Evolutionary conservation across 768 basidiomycete genomes (phyloP), one percentile per base, ranked within the genome.

Genomic region (Sporobolomyces roseus): DNA sequence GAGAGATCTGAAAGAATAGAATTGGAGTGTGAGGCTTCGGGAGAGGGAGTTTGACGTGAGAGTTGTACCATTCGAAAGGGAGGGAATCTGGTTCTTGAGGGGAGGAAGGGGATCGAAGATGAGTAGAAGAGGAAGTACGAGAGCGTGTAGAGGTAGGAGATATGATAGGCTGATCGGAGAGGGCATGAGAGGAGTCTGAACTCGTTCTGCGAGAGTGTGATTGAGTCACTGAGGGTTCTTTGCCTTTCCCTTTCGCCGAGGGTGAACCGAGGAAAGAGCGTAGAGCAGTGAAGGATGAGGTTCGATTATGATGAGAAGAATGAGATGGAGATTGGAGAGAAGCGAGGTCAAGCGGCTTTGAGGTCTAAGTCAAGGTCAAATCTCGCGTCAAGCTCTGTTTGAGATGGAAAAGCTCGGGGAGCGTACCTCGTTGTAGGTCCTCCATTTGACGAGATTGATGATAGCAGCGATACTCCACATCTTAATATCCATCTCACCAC

Each of bases 381-480:
- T 23, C 10, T 6, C 13, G 14, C 7, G 6, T 13, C 12, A 46
- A 6, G 6, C 7, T 46, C 45, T 13, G 45, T 46, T 41, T 17
- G 38, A 41, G 38, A 41, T 9, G 17, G 10, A 41, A 41, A 41
- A 41, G 17, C 38, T 41, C 38, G 9, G 9, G 38, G 10, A 41
- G 23, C 63, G 30, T 17, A 62, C 68, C 48, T 50, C 30, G 50
- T 65, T 65, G 45, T 45, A 61, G 7, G 36, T 36, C 2, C 65
- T 49, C 70, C 70, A 71, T 35, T 61, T 71, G 21, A 58, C 70
- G 8, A 71, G 27, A 49, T 49, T 66, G 58, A 66, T 27, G 27
- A 71, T 8, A 23, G 27, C 58, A n/a, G 29, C 6, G 12, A 71
- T 16, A 19, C 38, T 66, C 70, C 70, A 71, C 65, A 66, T 71